Evolutionary conservation across 257 asterid genomes (phyloP), one percentile per base, ranked within the genome.

Genomic region (Nicotiana tabacum): DNA sequence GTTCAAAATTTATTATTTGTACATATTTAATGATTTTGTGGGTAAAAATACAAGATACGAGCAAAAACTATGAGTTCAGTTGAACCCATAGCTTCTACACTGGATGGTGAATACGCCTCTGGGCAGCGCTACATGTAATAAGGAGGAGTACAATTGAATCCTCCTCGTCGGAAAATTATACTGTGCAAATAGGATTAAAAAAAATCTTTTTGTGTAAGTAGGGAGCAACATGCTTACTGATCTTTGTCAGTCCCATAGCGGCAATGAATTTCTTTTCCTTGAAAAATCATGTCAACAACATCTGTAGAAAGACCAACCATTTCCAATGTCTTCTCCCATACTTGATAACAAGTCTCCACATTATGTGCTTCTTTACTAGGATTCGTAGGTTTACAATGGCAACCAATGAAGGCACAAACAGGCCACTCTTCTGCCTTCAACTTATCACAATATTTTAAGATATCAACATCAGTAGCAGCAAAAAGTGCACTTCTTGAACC

Each of bases 401-500:
- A 57, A 56, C 80, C 66, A 10, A 83, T 78, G 56, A 65, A 83
- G 35, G 80, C 83, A 29, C 86, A 78, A 11, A 64, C 86, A 56
- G 56, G 80, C 72, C 80, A 66, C 46, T 18, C 83, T 37, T 66
- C 37, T 9, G 53, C 83, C 62, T 83, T 83, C 74, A 67, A n/a
- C 27, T 53, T 69, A 2, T 18, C 67, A 72, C 83, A 83, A 77
- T 78, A 78, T 6, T 83, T 61, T 29, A 66, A 21, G 43, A 78
- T 3, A 53, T 78, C 72, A 78, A 43, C 66, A 24, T 83, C 81
- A 48, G 83, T 83, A 16, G 86, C 83, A 2, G 86, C 81, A 83
- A 83, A 66, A 15, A 83, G 81, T 66, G 86, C 86, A 83, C 86
- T 83, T 83, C 81, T 67, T 55, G 86, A 66, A 62, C 86, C 86